Evolutionary conservation across 176 grass and related monocot species (phyloP).

Genomic region (Elymus sibiricus): DNA sequence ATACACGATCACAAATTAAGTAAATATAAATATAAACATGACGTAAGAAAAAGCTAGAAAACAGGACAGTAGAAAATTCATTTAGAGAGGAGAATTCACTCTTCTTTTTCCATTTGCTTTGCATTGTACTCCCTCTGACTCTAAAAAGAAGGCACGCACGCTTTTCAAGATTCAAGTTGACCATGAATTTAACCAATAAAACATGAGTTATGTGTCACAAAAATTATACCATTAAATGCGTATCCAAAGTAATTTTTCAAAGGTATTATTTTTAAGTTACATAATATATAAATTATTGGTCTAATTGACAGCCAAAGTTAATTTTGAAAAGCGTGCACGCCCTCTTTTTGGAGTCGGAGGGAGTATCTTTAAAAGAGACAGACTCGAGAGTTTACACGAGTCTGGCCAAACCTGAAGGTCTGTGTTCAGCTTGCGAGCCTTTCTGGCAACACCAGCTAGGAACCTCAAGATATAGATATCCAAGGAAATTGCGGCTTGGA

Average conservation of each 20-base stretch:
- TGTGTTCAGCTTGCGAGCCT: conserved; percentile 76
- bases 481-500: conserved; percentile 90
- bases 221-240: too few relatives aligned
- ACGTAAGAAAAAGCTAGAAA: neutral
- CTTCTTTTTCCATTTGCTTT: neutral
- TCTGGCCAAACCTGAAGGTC: conserved; percentile 72
- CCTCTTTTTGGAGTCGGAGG: too few relatives aligned
- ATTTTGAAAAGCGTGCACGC: too few relatives aligned
- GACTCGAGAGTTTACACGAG: neutral
- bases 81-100: neutral
- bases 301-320: too few relatives aligned
- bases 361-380: conserved; percentile 1
- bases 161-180: too few relatives aligned
- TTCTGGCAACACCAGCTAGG: conserved; percentile 68
- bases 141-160: too few relatives aligned
- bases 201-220: too few relatives aligned
- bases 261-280: too few relatives aligned
- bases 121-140: neutral
- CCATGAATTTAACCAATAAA: too few relatives aligned
- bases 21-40: conserved; percentile 17
- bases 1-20: conserved; percentile 19
- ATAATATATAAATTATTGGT: too few relatives aligned
- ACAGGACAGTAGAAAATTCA: conserved; percentile 19
- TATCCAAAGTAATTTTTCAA: too few relatives aligned
- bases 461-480: conserved; percentile 95